Base-by-base conservation (phyloP, 441 rosid species). In the Brassica balearica region DNA sequence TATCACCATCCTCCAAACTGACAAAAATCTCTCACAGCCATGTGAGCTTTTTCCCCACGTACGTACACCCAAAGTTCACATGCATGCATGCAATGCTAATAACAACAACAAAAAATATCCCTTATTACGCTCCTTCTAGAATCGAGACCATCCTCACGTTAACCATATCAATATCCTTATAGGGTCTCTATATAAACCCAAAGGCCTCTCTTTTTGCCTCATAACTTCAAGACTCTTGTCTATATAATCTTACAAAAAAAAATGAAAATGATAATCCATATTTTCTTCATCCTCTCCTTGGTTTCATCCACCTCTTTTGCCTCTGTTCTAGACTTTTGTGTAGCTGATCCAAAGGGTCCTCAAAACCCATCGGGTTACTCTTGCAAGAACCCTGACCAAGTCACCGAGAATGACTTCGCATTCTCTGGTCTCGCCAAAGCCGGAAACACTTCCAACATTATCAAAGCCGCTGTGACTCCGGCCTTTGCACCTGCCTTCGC, bases 401-500 rank as follows among this genome's bases (percentile, higher is more conserved):
- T 92, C 76, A 85, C 87, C 0, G 87, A 69, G 7, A 34, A 84
- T 15, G 97, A 92, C 79, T 94, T 94, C 7, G 89, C 82, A 10
- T 92, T 67, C 79, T 83, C 92, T 0, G 94, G 92, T 46, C 87
- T 92, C 0, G 94, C 32, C 3, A 64, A 29, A 29, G 79, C 87
- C 2, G 97, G 96, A 1, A 92, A 87, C 88, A 89, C 92, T 41
- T 61, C 88, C 4, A 91, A 85, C 84, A 12, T 92, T 62, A 88
- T 91, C 71, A 94, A 89, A 82, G 94, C 97, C 2, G 89, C 96
- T 0, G 92, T 92, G 22, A 85, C 93, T 23, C 89, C 98, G 6
- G 97, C 90, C n/a, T 90, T 90, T 74, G 84, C 78, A 0, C 79
- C 85, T 3, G 89, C 88, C 43, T 84, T 90, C 38, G 90, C 90